phyloP scores from a whole-genome alignment of 176 grass and related monocot genomes.

The Phragmites australis region DNA sequence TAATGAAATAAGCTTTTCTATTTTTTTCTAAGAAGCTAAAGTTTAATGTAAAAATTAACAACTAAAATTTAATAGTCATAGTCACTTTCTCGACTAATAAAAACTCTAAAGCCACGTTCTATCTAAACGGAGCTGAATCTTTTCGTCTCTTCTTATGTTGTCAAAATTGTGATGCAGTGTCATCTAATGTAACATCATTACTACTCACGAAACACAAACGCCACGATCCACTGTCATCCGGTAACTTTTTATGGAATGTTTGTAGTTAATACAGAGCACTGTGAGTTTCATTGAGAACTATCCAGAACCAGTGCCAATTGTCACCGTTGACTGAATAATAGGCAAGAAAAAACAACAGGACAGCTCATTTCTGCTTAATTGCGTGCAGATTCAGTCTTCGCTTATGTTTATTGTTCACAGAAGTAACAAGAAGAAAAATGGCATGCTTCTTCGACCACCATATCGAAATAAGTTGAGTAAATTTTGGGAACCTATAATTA shows the following conservation, averaged over 20 bases:
- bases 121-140: neutral
- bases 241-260: neutral
- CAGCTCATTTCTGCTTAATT: neutral
- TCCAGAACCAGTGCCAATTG: neutral
- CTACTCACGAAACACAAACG: neutral
- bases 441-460: slow-evolving; percentile 44
- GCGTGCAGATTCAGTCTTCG: neutral
- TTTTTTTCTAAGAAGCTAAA: no score
- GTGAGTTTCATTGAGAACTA: neutral
- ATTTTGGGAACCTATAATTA: no score
- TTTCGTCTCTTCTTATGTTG: neutral
- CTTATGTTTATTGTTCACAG: slow-evolving; percentile 40
- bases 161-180: no score
- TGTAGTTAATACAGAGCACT: neutral
- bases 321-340: neutral
- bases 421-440: neutral
- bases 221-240: neutral
- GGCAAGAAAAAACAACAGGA: neutral
- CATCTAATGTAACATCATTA: no score
- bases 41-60: no score
- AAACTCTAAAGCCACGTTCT: no score
- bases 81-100: no score
- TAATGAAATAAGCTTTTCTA: no score
- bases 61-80: no score
- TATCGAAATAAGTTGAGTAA: no score